Conservation (phyloP, 371 early-diverging fungal species). For the Saksenaea vasiformis region DNA sequence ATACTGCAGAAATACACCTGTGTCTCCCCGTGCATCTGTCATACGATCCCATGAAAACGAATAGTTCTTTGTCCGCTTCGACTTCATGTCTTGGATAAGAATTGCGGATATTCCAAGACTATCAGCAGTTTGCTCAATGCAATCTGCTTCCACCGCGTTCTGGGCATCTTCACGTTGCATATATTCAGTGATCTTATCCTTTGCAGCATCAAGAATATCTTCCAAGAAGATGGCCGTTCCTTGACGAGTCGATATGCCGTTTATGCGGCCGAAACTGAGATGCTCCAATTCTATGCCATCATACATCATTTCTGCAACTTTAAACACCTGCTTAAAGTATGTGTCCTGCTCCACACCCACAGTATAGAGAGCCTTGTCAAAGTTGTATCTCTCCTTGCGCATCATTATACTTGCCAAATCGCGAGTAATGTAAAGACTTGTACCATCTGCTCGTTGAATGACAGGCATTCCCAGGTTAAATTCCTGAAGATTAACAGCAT, state of each 20-base stretch:
- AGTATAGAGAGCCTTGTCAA: slow-evolving; percentile 91
- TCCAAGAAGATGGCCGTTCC: slow-evolving; percentile 96
- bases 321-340: slow-evolving; percentile 94
- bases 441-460: slow-evolving; percentile 89
- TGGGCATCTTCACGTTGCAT: slow-evolving; percentile 8
- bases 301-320: slow-evolving; percentile 73
- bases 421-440: slow-evolving; percentile 94
- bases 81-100: slow-evolving; percentile 92
- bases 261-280: slow-evolving; percentile 93
- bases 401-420: slow-evolving; percentile 93
- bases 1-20: slow-evolving; percentile 98
- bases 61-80: slow-evolving; percentile 93
- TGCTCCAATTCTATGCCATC: slow-evolving; percentile 66
- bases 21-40: slow-evolving; percentile 93
- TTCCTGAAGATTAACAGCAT: slow-evolving; percentile 70
- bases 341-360: slow-evolving; percentile 89
- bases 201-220: slow-evolving; percentile 90
- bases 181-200: slow-evolving; percentile 48
- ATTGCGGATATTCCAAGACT: slow-evolving; percentile 82
- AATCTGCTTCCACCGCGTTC: neutral
- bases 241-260: slow-evolving; percentile 95
- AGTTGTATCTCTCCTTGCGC: slow-evolving; percentile 76
- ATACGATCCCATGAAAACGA: slow-evolving; percentile 94
- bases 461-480: slow-evolving; percentile 76
- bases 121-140: slow-evolving; percentile 65